Conservation (phyloP, 176 grass and related monocot species). For the Zoysia japonica region DNA sequence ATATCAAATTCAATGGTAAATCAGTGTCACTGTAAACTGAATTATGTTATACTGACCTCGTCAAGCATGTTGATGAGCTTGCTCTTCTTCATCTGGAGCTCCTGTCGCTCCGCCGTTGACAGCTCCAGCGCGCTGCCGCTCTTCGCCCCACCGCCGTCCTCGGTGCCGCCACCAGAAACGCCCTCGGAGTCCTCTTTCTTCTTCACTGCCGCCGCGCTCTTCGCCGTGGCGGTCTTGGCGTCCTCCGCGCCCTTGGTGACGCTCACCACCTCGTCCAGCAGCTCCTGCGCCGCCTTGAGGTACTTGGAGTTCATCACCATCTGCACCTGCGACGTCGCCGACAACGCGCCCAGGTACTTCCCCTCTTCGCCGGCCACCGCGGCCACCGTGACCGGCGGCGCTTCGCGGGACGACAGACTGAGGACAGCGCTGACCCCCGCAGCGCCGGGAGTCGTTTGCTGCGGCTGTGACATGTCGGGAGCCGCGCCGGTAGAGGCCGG, state of each 20-base stretch:
- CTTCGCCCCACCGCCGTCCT: conserved; percentile 34
- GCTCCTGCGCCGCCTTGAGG: conserved; percentile 82
- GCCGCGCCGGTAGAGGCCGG: conserved; percentile 8
- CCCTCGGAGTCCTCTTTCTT: conserved; percentile 59
- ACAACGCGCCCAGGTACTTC: conserved; percentile 26
- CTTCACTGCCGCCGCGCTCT: conserved; percentile 33
- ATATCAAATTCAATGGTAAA: neutral
- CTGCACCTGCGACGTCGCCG: conserved; percentile 49
- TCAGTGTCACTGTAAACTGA: neutral
- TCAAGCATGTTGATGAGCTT: conserved; percentile 99
- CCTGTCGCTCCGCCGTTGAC: conserved; percentile 87
- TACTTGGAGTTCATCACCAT: conserved; percentile 87
- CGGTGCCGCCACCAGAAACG: conserved; percentile 39
- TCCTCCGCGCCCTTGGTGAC: conserved; percentile 66
- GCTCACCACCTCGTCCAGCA: conserved; percentile 92
- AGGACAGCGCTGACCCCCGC: conserved; percentile 59
- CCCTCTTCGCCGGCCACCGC: conserved; percentile 43
- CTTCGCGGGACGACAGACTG: conserved; percentile 82
- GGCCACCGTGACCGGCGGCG: conserved; percentile 55
- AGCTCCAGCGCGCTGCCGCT: conserved; percentile 45
- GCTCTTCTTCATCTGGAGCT: conserved; percentile 99
- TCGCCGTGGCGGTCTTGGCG: conserved; percentile 16
- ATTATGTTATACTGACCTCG: conserved; percentile 63
- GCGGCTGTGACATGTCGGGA: conserved; percentile 39
- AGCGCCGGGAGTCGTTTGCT: conserved; percentile 26